Evolutionary conservation across 2,329 filamentous ascomycete species (phyloP).

Genomic region (Aspergillus sp.): DNA sequence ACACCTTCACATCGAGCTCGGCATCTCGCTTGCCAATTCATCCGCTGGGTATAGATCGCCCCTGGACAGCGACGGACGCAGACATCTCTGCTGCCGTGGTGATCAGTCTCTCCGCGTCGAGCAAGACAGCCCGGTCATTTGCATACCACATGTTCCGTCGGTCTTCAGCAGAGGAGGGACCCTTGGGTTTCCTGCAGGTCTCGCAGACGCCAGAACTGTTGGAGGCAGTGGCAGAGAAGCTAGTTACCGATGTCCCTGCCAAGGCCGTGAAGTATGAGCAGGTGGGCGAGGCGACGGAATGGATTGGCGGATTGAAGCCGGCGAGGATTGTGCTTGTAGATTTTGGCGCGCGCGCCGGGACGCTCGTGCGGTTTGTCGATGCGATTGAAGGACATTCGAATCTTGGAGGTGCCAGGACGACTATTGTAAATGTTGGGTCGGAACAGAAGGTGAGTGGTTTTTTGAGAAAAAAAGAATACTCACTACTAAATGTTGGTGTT

Average conservation of each 20-base stretch:
- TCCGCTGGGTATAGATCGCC: constrained; percentile 11
- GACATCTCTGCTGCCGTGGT: constrained; percentile 38
- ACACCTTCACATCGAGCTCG: constrained; percentile 26
- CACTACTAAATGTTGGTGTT: neutral
- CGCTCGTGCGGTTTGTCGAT: neutral
- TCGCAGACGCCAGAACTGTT: constrained; percentile 8
- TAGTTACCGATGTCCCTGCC: neutral
- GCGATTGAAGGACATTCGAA: neutral
- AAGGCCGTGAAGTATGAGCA: constrained; percentile 6
- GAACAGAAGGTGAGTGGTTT: constrained; percentile 7
- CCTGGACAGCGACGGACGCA: constrained; percentile 31
- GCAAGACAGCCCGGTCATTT: constrained; percentile 27
- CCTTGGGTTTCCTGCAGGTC: constrained; percentile 13
- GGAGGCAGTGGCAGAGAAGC: neutral
- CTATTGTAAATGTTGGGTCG: neutral
- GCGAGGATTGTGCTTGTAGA: constrained; percentile 12
- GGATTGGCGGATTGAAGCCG: constrained; percentile 8
- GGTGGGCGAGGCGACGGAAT: neutral
- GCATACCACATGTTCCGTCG: neutral
- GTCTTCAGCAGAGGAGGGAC: neutral
- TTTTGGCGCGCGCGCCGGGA: constrained; percentile 2
- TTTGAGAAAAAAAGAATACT: too few species aligned
- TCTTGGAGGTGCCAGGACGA: neutral
- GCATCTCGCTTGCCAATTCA: constrained; percentile 3
- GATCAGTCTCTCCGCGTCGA: constrained; percentile 26